Base-by-base conservation (phyloP, 2,329 filamentous ascomycete species). In the Teratosphaeria pseudoeucalypti region DNA sequence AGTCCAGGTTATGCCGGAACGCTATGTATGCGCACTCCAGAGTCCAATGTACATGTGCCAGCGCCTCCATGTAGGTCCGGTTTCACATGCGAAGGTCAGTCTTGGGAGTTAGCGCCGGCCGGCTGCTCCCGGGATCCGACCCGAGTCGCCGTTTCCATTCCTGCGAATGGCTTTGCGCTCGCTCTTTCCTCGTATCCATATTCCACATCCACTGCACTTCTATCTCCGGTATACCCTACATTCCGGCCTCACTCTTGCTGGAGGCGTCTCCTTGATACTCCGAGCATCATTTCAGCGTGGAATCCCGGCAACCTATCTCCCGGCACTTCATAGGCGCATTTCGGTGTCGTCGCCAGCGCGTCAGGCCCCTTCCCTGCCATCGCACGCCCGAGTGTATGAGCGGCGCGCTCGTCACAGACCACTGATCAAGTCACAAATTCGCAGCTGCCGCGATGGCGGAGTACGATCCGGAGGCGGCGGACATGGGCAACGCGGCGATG, bases 391-490 rank as follows among this genome's bases (percentile, higher is more conserved):
- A 12, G 37, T n/a, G 11, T 43, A 3, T 12, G 37, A 43, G 10
- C 37, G 9, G 37, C 37, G 37, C 37, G 10, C 37, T 43, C 11
- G 12, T 43, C 37, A n/a, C 37, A 43, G 6, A 43, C 5, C 12
- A 43, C 11, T 49, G 43, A 49, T 5, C 26, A 26, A 49, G 43
- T 49, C 43, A 49, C 43, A 26, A 39, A 19, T 19, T 34, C 9
- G 37, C 32, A 16, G n/a, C 63, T 62, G 12, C 60, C 56, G 61
- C 79, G 67, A 77, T 80, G 71, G 79, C 71, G 73, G 79, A 75
- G 79, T 65, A 71, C 61, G 66, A 67, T 60, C 67, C 68, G 59
- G 64, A 63, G 52, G 62, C 57, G 26, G 56, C 54, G 23, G 70
- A 72, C 62, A 70, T 70, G 34, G 71, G 72, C 32, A 69, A 71